phyloP scores from a whole-genome alignment of 2,329 filamentous ascomycete genomes.

The Microcyclosporella mali region DNA sequence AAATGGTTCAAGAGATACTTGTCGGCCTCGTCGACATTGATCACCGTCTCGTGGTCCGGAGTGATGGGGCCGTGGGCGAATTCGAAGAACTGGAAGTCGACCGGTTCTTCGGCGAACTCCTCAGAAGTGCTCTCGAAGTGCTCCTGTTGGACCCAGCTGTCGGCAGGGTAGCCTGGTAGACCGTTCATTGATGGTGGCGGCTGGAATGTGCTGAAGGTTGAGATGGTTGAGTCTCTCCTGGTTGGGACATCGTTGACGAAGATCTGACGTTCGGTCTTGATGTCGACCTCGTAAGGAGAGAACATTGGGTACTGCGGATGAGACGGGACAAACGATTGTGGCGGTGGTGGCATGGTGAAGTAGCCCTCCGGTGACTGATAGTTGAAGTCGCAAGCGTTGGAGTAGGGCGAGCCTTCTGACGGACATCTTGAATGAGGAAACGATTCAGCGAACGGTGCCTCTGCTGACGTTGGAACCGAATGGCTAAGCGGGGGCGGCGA shows the following conservation, averaged over 20 bases:
- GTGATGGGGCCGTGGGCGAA: slow-evolving; percentile 64
- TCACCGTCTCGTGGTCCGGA: slow-evolving; percentile 60
- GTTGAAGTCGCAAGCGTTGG: slow-evolving; percentile 59
- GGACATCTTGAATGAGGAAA: slow-evolving; percentile 66
- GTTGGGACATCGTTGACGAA: slow-evolving; percentile 87
- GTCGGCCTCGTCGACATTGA: slow-evolving; percentile 83
- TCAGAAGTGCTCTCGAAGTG: slow-evolving; percentile 63
- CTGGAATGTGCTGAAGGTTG: slow-evolving; percentile 88
- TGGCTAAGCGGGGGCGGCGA: slow-evolving; percentile 69
- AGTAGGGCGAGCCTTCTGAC: slow-evolving; percentile 75
- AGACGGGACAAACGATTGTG: slow-evolving; percentile 23
- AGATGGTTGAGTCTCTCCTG: slow-evolving; percentile 76
- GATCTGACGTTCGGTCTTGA: slow-evolving; percentile 92
- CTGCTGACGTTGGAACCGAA: slow-evolving; percentile 62
- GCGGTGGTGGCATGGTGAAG: slow-evolving; percentile 53
- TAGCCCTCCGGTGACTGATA: slow-evolving; percentile 50
- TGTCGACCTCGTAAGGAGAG: slow-evolving; percentile 84
- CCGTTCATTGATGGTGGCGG: slow-evolving; percentile 65
- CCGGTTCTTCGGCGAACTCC: slow-evolving; percentile 51
- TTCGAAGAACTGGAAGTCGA: slow-evolving; percentile 76
- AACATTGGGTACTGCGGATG: slow-evolving; percentile 49
- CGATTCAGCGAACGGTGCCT: slow-evolving; percentile 65
- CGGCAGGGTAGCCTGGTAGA: slow-evolving; percentile 56
- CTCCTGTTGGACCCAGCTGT: slow-evolving; percentile 67
- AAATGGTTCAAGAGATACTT: slow-evolving; percentile 85